A percentile compares a stretch with the other conserved stretches of the same genome.
phyloP scores from a whole-genome alignment of 192 early-diverging fungal genomes.

The Coemansia sp. region DNA sequence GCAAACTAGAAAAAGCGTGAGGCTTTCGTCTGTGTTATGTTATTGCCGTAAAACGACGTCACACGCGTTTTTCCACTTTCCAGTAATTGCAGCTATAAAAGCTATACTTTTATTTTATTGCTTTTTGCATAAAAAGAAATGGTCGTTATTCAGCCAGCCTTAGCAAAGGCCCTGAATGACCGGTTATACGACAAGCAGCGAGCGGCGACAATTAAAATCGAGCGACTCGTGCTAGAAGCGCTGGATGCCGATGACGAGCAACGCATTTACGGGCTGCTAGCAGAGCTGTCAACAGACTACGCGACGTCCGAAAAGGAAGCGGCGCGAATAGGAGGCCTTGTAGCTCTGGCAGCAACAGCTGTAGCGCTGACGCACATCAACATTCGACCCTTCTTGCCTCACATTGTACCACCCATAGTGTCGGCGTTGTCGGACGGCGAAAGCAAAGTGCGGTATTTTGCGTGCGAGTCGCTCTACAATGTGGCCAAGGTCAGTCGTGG shows the following conservation, averaged over 20 bases:
- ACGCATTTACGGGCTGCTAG: constrained; percentile 72
- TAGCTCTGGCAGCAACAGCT: constrained; percentile 84
- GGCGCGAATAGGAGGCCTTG: constrained; percentile 90
- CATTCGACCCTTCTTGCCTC: constrained; percentile 67
- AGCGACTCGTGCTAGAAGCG: constrained; percentile 77
- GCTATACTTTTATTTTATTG: not conserved
- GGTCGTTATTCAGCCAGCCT: constrained; percentile 32
- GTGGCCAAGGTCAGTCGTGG: constrained; percentile 94
- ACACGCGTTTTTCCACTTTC: not conserved
- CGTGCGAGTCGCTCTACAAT: constrained; percentile 98
- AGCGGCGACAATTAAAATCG: constrained; percentile 86
- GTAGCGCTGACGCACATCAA: constrained; percentile 84
- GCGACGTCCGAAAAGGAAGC: constrained; percentile 85
- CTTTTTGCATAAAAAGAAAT: not conserved
- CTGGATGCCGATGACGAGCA: constrained; percentile 58
- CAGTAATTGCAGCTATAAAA: too few relatives aligned
- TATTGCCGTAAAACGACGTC: too few relatives aligned
- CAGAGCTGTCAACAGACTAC: constrained; percentile 82
- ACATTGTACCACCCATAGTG: constrained; percentile 92
- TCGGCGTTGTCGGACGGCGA: constrained; percentile 93
- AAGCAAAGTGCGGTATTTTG: constrained; percentile 94
- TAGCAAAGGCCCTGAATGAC: constrained; percentile 81
- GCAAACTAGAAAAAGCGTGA: not conserved
- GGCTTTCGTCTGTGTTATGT: too few relatives aligned
- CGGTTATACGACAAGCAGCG: constrained; percentile 95